Base-by-base conservation (phyloP, 257 asterid genomes). In the Schizonepeta tenuifolia region DNA sequence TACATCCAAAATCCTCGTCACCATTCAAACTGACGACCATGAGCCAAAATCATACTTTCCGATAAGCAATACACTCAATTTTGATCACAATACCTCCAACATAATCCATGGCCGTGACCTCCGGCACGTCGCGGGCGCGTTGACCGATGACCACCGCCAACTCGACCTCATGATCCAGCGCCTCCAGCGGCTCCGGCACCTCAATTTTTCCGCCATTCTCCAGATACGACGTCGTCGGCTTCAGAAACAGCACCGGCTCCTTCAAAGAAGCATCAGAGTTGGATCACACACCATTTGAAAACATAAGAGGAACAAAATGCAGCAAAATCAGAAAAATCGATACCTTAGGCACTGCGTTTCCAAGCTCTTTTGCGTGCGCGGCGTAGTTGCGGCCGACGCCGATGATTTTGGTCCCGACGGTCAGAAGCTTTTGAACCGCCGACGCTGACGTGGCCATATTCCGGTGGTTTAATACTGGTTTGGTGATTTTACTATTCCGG, bases 311-410 rank as follows among this genome's bases (percentile, higher is more conserved):
- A 71, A 10, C 9, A 69, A 35, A 69, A 26, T 35, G 51, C 18
- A 51, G 36, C 26, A 3, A 6, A 51, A 78, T 15, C 51, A 14
- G 8, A 35, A 6, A 43, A 11, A 44, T 12, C 2, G 1, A 38
- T 56, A 89, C 97, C 79, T 88, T 94, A 38, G 98, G 97, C 36
- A 91, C 88, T 68, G 97, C 91, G 84, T 93, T 91, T 47, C 97
- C 96, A 72, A 94, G 95, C 70, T 94, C 98, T 36, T 88, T 94
- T 31, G 97, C 97, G 85, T 94, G 96, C 57, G 96, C 97, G 44
- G 94, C 98, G 86, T 94, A 94, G 83, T 94, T 94, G 36, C 98
- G 96, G 63, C 98, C 97, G 71, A 94, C 98, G 81, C 80, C 96
- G 77, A 94, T 81, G 86, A 94, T 89, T 69, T 94, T 94, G 66